phyloP scores from a whole-genome alignment of 2,329 filamentous ascomycete genomes.

The Fusarium marasasianum region DNA sequence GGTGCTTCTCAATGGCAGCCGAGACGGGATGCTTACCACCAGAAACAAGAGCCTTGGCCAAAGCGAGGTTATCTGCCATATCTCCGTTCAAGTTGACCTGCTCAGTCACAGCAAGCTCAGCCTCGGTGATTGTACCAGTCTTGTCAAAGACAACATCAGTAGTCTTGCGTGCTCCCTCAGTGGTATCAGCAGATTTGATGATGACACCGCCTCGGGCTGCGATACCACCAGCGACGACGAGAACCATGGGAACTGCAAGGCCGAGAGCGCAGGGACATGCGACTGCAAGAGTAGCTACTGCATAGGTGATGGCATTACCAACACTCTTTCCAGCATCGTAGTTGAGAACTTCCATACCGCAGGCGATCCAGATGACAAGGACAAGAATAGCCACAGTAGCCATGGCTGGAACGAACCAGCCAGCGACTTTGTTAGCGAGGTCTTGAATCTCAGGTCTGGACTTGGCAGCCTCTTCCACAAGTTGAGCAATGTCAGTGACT shows the following conservation, averaged over 20 bases:
- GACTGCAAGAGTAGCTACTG: slow-evolving; percentile 63
- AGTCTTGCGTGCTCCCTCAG: slow-evolving; percentile 62
- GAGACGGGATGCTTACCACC: slow-evolving; percentile 7
- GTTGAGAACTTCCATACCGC: slow-evolving; percentile 47
- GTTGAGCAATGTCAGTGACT: slow-evolving; percentile 64
- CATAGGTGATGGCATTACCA: slow-evolving; percentile 48
- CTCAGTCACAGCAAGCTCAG: slow-evolving; percentile 43
- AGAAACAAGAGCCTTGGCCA: not conserved
- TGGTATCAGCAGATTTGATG: slow-evolving; percentile 65
- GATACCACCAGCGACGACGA: slow-evolving; percentile 68
- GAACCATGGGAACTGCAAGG: slow-evolving; percentile 72
- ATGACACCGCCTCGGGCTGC: slow-evolving; percentile 68
- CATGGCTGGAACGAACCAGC: slow-evolving; percentile 68
- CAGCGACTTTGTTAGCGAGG: slow-evolving; percentile 66
- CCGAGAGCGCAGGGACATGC: slow-evolving; percentile 74
- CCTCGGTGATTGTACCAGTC: slow-evolving; percentile 70
- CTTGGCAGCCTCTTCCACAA: slow-evolving; percentile 69
- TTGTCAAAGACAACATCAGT: slow-evolving; percentile 73
- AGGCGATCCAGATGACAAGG: slow-evolving; percentile 33
- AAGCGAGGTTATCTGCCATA: not conserved
- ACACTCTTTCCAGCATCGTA: slow-evolving; percentile 42
- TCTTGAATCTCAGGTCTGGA: slow-evolving; percentile 67
- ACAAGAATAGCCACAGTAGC: slow-evolving; percentile 57
- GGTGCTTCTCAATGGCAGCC: not conserved
- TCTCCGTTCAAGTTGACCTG: not conserved